Base-by-base conservation (phyloP, 805 yeast species). In the Wickerhamomyces canadensis region DNA sequence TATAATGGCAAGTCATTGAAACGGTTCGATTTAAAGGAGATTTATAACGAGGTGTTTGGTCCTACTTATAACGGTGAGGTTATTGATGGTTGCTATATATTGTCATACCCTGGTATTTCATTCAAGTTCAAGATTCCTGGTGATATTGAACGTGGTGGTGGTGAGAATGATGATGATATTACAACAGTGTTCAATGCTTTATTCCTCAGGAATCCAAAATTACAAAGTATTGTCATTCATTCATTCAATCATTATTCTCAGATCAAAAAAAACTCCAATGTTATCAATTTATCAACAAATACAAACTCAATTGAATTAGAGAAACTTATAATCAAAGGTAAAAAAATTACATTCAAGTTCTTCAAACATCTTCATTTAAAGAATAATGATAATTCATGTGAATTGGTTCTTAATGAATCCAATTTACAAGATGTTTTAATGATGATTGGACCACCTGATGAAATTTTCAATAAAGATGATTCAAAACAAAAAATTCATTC, bases 21-120 rank as follows among this genome's bases (percentile, higher is more conserved):
- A 29, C 15, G 12, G 23, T 29, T 19, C n/a, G 32, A 29, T 17
- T 17, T 29, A 16, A 29, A 29, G 13, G 32, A 29, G 23, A 19
- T 77, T 3, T 78, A 78, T 53, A 75, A 76, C 47, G 71, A 68
- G 49, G 61, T 69, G 2, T 74, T 78, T 50, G 84, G 84, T 0
- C 83, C 83, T 2, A 77, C 84, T 0, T 75, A 71, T 41, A 78
- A 80, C 2, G 84, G 83, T 0, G 53, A 48, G 19, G 45, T 64
- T 9, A 54, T 60, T 31, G 37, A 38, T 1, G 44, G 41, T 4
- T 31, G 47, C 15, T 49, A 53, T 12, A 54, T 65, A 10, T 57
- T 78, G 19, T 68, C 76, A 17, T 78, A 78, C 45, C 75, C 78
- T 2, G 84, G 84, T 0, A 60, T 78, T 4, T 61, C 73, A 0